These are phyloP conservation scores for Fusarium nurragi DNA, from an alignment of 2,329 filamentous ascomycete genomes.

Conservation along the genomic window DNA sequence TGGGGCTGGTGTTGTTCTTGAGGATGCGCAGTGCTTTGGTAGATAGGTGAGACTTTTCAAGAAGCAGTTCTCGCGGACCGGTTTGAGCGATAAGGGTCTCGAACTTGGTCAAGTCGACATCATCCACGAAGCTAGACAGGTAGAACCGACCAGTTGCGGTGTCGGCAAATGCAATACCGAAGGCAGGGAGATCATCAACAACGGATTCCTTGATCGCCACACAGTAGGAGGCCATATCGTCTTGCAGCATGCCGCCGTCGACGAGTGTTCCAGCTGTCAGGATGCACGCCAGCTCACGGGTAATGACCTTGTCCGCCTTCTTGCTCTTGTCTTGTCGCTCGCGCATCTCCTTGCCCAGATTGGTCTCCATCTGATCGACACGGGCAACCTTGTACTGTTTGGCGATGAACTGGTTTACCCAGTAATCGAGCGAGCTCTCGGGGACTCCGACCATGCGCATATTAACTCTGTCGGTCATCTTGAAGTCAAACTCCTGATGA, in stretches of 20 bases:
- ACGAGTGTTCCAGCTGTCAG: conserved; percentile 93
- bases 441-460: conserved; percentile 99
- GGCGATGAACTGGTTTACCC: conserved; percentile 98
- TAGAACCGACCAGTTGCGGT: conserved; percentile 96
- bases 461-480: conserved; percentile 97
- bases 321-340: conserved; percentile 77
- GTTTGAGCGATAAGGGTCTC: conserved; percentile 97
- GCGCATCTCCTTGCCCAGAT: conserved; percentile 97
- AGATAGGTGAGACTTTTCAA: conserved; percentile 88
- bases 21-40: conserved; percentile 91
- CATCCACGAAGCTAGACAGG: conserved; percentile 90
- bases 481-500: conserved; percentile 95
- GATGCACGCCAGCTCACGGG: conserved; percentile 87
- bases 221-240: conserved; percentile 97
- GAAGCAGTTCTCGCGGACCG: conserved; percentile 83
- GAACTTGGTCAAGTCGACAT: conserved; percentile 93
- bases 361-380: conserved; percentile 96
- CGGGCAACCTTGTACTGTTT: conserved; percentile 98
- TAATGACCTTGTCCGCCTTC: conserved; percentile 93
- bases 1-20: conserved; percentile 93
- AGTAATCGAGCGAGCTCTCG: conserved; percentile 92
- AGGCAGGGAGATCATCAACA: conserved; percentile 78
- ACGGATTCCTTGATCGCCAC: conserved; percentile 90
- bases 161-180: conserved; percentile 94
- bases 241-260: conserved; percentile 95